phyloP scores from a whole-genome alignment of 176 grass and related monocot species.

The Olyra latifolia region DNA sequence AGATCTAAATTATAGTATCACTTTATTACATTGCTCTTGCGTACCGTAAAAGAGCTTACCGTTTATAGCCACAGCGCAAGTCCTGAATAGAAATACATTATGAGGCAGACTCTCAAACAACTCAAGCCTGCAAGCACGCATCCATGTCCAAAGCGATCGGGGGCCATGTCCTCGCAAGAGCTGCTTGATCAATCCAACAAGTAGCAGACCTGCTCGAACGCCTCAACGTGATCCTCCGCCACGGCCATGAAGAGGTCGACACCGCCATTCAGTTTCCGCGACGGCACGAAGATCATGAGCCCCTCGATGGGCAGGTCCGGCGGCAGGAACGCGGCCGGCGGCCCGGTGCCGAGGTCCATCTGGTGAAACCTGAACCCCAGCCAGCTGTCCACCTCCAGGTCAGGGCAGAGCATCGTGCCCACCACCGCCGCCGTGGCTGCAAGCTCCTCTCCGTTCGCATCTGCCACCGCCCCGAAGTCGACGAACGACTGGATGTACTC shows the following conservation, averaged over 20 bases:
- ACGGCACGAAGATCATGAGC: constrained; percentile 26
- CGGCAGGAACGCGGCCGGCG: not conserved
- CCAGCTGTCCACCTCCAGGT: constrained; percentile 46
- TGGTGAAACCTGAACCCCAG: constrained; percentile 25
- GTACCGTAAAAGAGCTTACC: too few species aligned
- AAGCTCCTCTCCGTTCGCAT: constrained; percentile 16
- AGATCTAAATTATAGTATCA: too few species aligned
- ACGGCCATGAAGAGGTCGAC: constrained; percentile 30
- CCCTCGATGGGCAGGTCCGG: constrained; percentile 10
- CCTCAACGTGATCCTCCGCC: not conserved
- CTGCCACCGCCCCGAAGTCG: constrained; percentile 31
- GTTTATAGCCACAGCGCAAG: too few species aligned
- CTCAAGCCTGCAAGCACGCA: too few species aligned
- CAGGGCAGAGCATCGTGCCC: constrained; percentile 27
- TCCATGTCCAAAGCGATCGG: too few species aligned
- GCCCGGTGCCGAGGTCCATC: constrained; percentile 28
- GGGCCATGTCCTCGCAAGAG: too few species aligned
- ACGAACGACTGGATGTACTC: constrained; percentile 46
- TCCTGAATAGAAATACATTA: too few species aligned
- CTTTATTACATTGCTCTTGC: too few species aligned
- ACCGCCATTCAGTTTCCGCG: not conserved
- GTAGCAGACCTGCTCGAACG: not conserved
- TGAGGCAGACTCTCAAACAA: too few species aligned
- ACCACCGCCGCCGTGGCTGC: not conserved
- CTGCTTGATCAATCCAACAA: too few species aligned